A percentile compares a stretch with the other conserved stretches of the same genome.
phyloP scores from a whole-genome alignment of 768 basidiomycete genomes.

The Lactarius trivialis region DNA sequence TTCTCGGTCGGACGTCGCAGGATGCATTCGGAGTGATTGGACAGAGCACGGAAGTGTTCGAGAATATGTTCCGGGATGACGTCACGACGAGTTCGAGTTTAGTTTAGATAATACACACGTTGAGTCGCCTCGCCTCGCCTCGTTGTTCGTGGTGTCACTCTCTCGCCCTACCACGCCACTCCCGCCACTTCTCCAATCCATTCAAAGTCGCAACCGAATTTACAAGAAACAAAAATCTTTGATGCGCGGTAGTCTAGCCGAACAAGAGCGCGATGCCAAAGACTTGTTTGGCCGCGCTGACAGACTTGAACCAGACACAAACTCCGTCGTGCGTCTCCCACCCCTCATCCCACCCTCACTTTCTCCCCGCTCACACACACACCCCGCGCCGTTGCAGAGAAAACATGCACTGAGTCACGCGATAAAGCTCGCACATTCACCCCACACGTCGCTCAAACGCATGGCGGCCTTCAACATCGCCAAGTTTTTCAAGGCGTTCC shows the following conservation, averaged over 20 bases:
- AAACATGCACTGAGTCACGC: constrained; percentile 46
- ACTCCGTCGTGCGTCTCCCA: constrained; percentile 32
- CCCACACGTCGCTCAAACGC: constrained; percentile 42
- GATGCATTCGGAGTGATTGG: constrained; percentile 91
- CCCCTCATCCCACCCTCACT: not conserved
- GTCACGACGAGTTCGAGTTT: not conserved
- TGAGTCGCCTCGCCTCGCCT: not conserved
- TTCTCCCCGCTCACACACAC: too few relatives aligned
- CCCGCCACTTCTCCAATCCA: not conserved
- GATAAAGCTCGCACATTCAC: constrained; percentile 47
- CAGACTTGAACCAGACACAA: constrained; percentile 34
- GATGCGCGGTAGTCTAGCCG: constrained; percentile 21
- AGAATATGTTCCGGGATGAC: constrained; percentile 53
- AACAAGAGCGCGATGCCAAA: constrained; percentile 35
- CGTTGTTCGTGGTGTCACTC: not conserved
- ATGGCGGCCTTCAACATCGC: constrained; percentile 53
- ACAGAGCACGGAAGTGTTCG: constrained; percentile 73
- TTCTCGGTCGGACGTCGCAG: constrained; percentile 73
- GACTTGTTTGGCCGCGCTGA: constrained; percentile 42
- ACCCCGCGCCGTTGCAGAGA: constrained; percentile 34
- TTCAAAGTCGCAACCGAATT: not conserved
- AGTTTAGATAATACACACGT: not conserved
- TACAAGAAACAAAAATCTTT: not conserved
- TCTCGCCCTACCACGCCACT: not conserved
- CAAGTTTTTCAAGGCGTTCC: constrained; percentile 57